Percentiles rank a stretch among this genome's conserved stretches.
Evolutionary conservation across 257 asterid genomes (phyloP).

Genomic region (Anisodus acutangulus): DNA sequence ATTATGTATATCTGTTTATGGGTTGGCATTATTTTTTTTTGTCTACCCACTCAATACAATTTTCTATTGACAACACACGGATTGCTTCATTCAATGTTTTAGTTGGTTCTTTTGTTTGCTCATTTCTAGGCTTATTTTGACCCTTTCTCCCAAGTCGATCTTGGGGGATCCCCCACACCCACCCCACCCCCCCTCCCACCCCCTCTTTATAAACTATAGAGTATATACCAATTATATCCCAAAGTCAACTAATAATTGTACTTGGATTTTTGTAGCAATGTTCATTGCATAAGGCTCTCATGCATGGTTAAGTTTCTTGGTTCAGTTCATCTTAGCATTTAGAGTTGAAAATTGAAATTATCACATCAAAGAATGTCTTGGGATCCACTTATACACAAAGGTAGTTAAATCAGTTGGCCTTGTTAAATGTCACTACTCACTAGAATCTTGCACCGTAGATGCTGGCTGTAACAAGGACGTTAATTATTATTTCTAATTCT

Average conservation of each 20-base stretch:
- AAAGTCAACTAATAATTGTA: constrained; percentile 24
- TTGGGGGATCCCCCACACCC: background rate
- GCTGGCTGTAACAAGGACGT: background rate
- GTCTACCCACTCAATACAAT: constrained; percentile 15
- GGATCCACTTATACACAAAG: constrained; percentile 12
- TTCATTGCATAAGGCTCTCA: constrained; percentile 29
- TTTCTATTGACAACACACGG: constrained; percentile 10
- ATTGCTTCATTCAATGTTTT: background rate
- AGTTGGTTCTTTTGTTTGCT: constrained; percentile 24
- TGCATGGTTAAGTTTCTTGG: constrained; percentile 23
- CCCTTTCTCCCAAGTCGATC: constrained; percentile 14
- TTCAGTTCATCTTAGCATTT: constrained; percentile 26
- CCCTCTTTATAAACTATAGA: background rate
- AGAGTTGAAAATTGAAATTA: background rate
- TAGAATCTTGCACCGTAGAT: background rate
- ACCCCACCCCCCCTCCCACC: too few species aligned
- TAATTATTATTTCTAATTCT: background rate
- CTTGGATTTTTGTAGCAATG: background rate
- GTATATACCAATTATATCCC: background rate
- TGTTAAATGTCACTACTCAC: background rate
- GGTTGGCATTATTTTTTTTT: constrained; percentile 16
- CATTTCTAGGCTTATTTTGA: constrained; percentile 34
- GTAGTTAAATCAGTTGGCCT: background rate
- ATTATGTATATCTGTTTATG: background rate
- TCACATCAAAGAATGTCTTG: background rate